phyloP scores from a whole-genome alignment of 306 rosid species.

The Echinosophora koreensis region DNA sequence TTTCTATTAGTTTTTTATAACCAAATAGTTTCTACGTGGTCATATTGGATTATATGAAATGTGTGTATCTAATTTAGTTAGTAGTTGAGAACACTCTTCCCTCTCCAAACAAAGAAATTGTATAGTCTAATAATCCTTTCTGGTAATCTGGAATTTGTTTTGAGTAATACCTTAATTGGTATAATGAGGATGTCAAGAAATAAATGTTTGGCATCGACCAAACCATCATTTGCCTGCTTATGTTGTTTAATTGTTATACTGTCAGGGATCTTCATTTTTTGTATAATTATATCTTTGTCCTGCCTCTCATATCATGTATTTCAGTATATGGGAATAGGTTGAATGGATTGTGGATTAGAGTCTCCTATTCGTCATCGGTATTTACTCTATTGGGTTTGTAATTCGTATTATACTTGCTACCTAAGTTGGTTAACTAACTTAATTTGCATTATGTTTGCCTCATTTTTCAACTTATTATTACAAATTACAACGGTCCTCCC shows the following conservation, averaged over 20 bases:
- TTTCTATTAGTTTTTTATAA: constrained; percentile 3
- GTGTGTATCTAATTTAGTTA: background rate
- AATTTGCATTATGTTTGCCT: background rate
- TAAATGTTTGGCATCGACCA: constrained; percentile 17
- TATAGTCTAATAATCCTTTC: background rate
- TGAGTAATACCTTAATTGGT: background rate
- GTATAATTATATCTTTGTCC: background rate
- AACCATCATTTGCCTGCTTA: constrained; percentile 6
- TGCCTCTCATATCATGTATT: background rate
- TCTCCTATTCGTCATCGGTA: background rate
- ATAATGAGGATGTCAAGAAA: background rate
- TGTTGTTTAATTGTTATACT: constrained; percentile 2
- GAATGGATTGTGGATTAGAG: constrained; percentile 24
- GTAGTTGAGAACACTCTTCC: background rate
- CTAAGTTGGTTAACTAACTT: background rate
- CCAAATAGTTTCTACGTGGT: background rate
- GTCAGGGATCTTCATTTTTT: background rate
- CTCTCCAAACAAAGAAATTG: background rate
- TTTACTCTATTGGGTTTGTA: constrained; percentile 1
- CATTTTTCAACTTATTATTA: constrained; percentile 25
- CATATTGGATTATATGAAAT: background rate
- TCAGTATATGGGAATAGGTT: background rate
- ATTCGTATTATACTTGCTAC: constrained; percentile 5
- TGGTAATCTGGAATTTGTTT: constrained; percentile 15
- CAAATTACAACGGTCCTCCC: background rate